Base-by-base conservation (phyloP, 257 asterid genomes). In the Fraxinus excelsior region DNA sequence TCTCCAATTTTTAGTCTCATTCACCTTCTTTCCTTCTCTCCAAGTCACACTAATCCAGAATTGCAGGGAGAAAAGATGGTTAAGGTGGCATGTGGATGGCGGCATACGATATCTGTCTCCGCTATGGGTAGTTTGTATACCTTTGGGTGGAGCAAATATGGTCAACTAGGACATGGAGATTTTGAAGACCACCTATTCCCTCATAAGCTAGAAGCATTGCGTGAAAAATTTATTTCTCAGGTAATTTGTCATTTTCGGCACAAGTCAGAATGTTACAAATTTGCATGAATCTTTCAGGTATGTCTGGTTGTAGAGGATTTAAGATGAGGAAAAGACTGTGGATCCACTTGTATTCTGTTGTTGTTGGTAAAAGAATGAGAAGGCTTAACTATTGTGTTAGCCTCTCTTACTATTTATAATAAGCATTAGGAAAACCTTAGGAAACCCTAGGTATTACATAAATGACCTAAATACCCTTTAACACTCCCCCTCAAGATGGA, bases 81-180 rank as follows among this genome's bases (percentile, higher is more conserved):
- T 67, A 81, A 86, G 79, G 99, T 95, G 37, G 98, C 98, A 72
- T 95, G 99, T 78, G 99, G 99, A 77, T 95, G 99, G 99, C 88
- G 98, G 70, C 99, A 95, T 80, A 95, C 99, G 14, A 93, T 95
- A 76, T 95, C 94, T 29, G 92, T 91, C 99, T 6, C 40, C 56
- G 85, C 97, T 68, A 84, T 92, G 25, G 99, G 98, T 35, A 79
- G 88, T 83, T 82, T 95, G 77, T 95, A 85, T 84, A 93, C 99
- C 37, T 93, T 90, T 18, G 99, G 99, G 14, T 95, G 99, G 98
- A 93, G 99, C 87, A 95, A 95, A 80, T 95, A 95, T 77, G 99
- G 99, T 56, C 99, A 95, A 80, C 90, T 95, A 40, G 99, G 99
- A 44, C 99, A 95, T 80, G 99, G 97, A 34, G 97, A 95, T 87